Evolutionary conservation across 495 filamentous ascomycete genomes (phyloP).

Genomic region (Lophium mytilinum): DNA sequence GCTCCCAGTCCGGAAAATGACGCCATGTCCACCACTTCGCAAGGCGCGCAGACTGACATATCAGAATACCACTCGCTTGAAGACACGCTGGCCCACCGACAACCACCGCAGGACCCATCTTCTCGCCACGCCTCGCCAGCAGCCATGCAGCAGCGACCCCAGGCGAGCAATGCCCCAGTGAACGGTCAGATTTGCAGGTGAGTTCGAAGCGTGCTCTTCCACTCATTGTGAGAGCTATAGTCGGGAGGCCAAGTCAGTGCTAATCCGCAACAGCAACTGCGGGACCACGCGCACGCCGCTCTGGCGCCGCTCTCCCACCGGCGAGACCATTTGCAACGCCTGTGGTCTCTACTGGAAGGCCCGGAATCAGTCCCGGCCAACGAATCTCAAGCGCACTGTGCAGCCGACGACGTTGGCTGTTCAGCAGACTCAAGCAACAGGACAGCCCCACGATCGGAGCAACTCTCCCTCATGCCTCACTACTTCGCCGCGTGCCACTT

Average conservation of each 20-base stretch:
- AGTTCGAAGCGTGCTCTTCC: not conserved
- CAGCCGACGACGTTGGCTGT: conserved; percentile 7
- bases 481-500: conserved; percentile 49
- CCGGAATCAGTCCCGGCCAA: conserved; percentile 80
- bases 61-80: conserved; percentile 26
- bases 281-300: conserved; percentile 86
- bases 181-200: conserved; percentile 25
- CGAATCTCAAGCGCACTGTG: conserved; percentile 63
- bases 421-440: conserved; percentile 8
- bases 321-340: conserved; percentile 94
- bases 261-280: conserved; percentile 63
- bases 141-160: not conserved
- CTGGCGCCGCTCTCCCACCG: conserved; percentile 88
- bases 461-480: conserved; percentile 24
- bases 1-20: not conserved
- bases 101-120: conserved; percentile 1
- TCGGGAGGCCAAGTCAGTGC: too few species aligned
- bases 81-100: conserved; percentile 14
- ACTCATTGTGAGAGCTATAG: not conserved
- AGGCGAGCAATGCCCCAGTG: conserved; percentile 16
- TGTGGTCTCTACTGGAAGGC: conserved; percentile 94
- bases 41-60: not conserved
- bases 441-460: conserved; percentile 34
- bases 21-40: not conserved
- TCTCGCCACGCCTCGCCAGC: conserved; percentile 2